Conservation (phyloP, 176 grass and related monocot genomes). For the Lolium multiflorum region DNA sequence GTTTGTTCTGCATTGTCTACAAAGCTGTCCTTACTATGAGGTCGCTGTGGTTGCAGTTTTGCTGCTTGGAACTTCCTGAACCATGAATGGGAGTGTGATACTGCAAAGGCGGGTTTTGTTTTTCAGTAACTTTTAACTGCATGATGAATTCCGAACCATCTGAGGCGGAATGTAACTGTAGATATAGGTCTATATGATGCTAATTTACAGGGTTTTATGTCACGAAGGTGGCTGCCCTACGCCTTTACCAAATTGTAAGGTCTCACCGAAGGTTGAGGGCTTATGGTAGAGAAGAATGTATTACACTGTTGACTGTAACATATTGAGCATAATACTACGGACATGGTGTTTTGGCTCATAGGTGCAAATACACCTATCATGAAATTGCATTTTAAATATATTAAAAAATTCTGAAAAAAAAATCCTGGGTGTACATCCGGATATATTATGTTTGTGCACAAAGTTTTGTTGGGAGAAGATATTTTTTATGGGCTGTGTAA, state of each 20-base stretch:
- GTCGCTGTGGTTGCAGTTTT: constrained; percentile 35
- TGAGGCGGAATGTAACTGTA: constrained; percentile 56
- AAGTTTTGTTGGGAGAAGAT: too few species aligned
- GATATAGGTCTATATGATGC: constrained; percentile 56
- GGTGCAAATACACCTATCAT: too few species aligned
- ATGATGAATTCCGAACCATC: constrained; percentile 28
- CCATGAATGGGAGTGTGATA: constrained; percentile 19
- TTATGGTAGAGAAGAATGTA: constrained; percentile 44
- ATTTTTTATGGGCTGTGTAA: too few species aligned
- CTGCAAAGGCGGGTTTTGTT: not conserved
- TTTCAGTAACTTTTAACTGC: constrained; percentile 26
- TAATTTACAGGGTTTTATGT: constrained; percentile 50
- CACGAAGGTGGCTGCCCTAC: constrained; percentile 72
- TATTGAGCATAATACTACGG: constrained; percentile 38
- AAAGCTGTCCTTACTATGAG: constrained; percentile 24
- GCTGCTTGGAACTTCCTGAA: constrained; percentile 37
- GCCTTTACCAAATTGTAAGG: constrained; percentile 49
- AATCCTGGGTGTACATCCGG: too few species aligned
- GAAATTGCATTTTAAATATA: too few species aligned
- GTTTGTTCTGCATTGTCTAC: constrained; percentile 13
- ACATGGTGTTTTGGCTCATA: too few species aligned
- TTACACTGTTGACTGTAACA: constrained; percentile 20
- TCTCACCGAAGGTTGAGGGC: constrained; percentile 62
- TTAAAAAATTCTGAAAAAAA: too few species aligned
- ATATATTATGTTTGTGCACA: too few species aligned